These are phyloP conservation scores for Claviceps digitariae DNA, from an alignment of 2,329 filamentous ascomycete species.

Conservation along the genomic window DNA sequence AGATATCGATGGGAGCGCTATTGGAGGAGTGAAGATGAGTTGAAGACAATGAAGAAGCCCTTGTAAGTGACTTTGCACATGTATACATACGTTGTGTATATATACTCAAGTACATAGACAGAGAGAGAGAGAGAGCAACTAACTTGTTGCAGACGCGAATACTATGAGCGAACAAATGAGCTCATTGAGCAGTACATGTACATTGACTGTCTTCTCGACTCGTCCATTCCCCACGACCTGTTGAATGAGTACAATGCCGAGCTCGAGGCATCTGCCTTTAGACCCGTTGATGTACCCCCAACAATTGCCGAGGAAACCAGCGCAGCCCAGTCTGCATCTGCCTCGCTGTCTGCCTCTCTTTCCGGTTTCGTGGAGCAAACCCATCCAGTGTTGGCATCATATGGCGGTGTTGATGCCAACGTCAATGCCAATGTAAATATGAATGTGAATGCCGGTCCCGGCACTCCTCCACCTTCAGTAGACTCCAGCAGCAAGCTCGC, in stretches of 20 bases:
- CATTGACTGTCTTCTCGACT: slow-evolving; percentile 82
- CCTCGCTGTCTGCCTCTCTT: slow-evolving; percentile 7
- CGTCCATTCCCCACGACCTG: slow-evolving; percentile 79
- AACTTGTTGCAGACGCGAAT: slow-evolving; percentile 44
- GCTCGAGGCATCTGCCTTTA: slow-evolving; percentile 40
- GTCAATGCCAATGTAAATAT: too few species aligned
- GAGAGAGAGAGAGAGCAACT: neutral
- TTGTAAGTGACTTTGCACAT: slow-evolving; percentile 45
- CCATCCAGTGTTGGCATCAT: slow-evolving; percentile 9
- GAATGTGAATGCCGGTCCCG: slow-evolving; percentile 14
- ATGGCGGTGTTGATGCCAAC: slow-evolving; percentile 17
- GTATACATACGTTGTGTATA: too few species aligned
- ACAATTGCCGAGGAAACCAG: slow-evolving; percentile 62
- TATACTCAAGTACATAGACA: too few species aligned
- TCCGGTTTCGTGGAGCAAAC: slow-evolving; percentile 6
- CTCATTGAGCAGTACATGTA: slow-evolving; percentile 87
- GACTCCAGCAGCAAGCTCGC: slow-evolving; percentile 7
- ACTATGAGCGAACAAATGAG: slow-evolving; percentile 82
- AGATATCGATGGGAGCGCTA: slow-evolving; percentile 78
- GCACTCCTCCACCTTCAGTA: slow-evolving; percentile 13
- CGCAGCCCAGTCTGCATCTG: slow-evolving; percentile 14
- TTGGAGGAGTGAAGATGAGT: slow-evolving; percentile 66
- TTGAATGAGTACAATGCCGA: slow-evolving; percentile 73
- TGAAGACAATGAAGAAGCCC: slow-evolving; percentile 57
- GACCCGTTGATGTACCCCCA: slow-evolving; percentile 47